Percentiles rank a stretch among this genome's conserved stretches.
Conservation (phyloP, 2,329 filamentous ascomycete species). For the Alternaria rosae region DNA sequence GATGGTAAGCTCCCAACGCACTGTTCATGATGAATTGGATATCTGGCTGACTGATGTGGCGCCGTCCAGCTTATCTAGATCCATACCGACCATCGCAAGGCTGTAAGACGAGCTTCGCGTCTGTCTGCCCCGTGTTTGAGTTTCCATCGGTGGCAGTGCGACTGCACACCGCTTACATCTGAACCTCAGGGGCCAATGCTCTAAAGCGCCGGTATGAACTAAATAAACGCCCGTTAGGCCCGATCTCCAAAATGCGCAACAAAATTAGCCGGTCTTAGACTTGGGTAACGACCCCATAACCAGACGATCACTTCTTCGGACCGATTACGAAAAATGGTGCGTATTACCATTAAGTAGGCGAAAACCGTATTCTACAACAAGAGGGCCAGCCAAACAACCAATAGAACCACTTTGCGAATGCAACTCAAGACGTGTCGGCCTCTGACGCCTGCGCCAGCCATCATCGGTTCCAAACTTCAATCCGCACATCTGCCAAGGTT, state of each 20-base stretch:
- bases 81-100: neutral
- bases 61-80: neutral
- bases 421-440: neutral
- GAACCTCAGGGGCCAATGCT: neutral
- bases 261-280: neutral
- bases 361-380: neutral
- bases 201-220: neutral
- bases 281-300: neutral
- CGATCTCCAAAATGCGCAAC: neutral
- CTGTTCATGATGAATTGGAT: neutral
- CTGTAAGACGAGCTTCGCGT: neutral
- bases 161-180: neutral
- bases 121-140: neutral
- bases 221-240: neutral
- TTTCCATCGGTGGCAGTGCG: neutral
- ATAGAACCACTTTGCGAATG: neutral
- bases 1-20: neutral
- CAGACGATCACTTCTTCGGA: neutral
- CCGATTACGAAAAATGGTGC: neutral
- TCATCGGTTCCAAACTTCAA: conserved; percentile 6
- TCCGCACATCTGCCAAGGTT: conserved; percentile 36
- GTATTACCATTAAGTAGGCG: neutral
- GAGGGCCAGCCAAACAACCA: too few relatives aligned
- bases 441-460: neutral
- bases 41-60: neutral